Conservation (phyloP, 2,329 filamentous ascomycete genomes). For the Akanthomyces uredinophilus region DNA sequence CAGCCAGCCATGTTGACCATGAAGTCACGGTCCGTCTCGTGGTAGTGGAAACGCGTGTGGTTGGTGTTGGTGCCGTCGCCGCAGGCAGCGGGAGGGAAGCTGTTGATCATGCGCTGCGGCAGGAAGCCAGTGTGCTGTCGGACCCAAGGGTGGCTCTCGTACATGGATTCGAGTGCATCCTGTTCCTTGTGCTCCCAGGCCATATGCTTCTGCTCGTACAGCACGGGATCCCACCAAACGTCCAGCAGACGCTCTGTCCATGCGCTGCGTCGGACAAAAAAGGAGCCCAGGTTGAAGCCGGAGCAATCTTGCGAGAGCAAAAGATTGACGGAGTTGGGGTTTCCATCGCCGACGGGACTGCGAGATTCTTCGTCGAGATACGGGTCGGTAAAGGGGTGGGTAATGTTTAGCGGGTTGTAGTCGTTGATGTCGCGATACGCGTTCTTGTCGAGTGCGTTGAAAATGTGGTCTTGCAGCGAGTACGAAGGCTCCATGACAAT, state of each 20-base stretch:
- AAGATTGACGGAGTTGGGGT: slow-evolving; percentile 74
- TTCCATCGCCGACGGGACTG: slow-evolving; percentile 72
- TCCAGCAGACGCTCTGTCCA: slow-evolving; percentile 93
- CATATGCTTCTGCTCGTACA: slow-evolving; percentile 98
- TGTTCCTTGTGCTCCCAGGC: slow-evolving; percentile 99
- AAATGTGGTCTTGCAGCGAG: slow-evolving; percentile 85
- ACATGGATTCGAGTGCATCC: slow-evolving; percentile 88
- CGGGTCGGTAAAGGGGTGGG: slow-evolving; percentile 67
- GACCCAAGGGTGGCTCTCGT: slow-evolving; percentile 87
- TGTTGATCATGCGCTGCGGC: slow-evolving; percentile 87
- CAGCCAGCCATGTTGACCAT: slow-evolving; percentile 98
- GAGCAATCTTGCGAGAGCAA: slow-evolving; percentile 89
- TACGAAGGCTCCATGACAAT: slow-evolving; percentile 95
- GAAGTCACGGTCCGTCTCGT: slow-evolving; percentile 81
- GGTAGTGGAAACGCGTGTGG: slow-evolving; percentile 78
- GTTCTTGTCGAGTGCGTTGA: slow-evolving; percentile 67
- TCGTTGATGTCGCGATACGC: slow-evolving; percentile 94
- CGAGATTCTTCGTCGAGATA: slow-evolving; percentile 73
- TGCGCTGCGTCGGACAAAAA: slow-evolving; percentile 77
- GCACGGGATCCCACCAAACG: slow-evolving; percentile 97
- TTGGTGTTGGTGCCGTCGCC: slow-evolving; percentile 60
- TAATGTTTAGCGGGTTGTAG: slow-evolving; percentile 92
- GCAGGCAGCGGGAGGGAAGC: slow-evolving; percentile 87
- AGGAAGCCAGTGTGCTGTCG: slow-evolving; percentile 84
- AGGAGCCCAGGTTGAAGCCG: slow-evolving; percentile 94